Conservation (phyloP, 2,329 filamentous ascomycete genomes). For the Shiraia bambusicola region DNA sequence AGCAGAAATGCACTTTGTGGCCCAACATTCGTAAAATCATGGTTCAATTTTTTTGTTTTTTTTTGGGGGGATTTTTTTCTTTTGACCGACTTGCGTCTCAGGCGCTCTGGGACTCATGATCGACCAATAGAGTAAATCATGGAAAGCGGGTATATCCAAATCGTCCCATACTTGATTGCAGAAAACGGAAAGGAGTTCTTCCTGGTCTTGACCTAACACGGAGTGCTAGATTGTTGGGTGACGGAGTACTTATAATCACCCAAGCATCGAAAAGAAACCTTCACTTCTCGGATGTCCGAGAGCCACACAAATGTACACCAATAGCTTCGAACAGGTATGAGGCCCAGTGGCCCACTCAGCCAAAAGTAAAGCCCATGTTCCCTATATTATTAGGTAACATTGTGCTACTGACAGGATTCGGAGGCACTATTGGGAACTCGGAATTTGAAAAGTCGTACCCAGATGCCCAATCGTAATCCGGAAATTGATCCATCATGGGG, state of each 20-base stretch:
- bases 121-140: too few relatives aligned
- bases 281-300: neutral
- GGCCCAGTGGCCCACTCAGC: constrained; percentile 10
- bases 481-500: constrained; percentile 40
- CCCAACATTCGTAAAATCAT: too few relatives aligned
- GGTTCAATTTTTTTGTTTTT: too few relatives aligned
- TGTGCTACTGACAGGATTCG: constrained; percentile 18
- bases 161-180: constrained; percentile 45
- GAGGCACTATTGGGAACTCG: constrained; percentile 27
- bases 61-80: too few relatives aligned
- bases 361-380: constrained; percentile 31
- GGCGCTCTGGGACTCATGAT: too few relatives aligned
- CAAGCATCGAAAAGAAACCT: too few relatives aligned
- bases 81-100: too few relatives aligned
- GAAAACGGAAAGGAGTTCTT: constrained; percentile 34
- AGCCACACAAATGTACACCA: neutral
- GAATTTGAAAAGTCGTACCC: constrained; percentile 38
- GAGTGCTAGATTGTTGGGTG: too few relatives aligned
- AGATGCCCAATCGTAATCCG: constrained; percentile 43
- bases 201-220: constrained; percentile 7
- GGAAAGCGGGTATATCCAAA: constrained; percentile 24
- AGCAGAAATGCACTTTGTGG: too few relatives aligned
- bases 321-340: neutral
- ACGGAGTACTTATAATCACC: too few relatives aligned
- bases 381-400: constrained; percentile 23